These are phyloP conservation scores for Salix koriyanagi DNA, from an alignment of 345 rosid genomes.

Conservation along the genomic window DNA sequence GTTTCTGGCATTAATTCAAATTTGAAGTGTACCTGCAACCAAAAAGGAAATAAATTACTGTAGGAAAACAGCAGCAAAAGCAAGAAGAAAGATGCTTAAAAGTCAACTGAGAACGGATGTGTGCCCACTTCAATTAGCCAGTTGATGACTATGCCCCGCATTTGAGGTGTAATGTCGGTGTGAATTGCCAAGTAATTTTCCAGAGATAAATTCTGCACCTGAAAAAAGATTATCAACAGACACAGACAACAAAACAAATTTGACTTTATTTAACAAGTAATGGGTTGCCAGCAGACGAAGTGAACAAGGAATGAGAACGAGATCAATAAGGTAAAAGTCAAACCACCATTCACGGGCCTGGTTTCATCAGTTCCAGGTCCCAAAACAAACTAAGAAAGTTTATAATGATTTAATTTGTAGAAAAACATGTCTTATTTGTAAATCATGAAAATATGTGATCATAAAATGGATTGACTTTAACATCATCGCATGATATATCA, in stretches of 20 bases:
- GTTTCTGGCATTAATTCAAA: constrained; percentile 90
- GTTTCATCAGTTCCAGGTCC: neutral
- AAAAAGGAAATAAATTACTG: constrained; percentile 6
- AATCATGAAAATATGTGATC: neutral
- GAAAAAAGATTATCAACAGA: constrained; percentile 12
- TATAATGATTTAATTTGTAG: neutral
- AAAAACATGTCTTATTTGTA: neutral
- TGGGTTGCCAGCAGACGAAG: neutral
- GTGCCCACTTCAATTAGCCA: constrained; percentile 87
- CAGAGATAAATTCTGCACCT: constrained; percentile 54
- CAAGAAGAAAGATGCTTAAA: constrained; percentile 9
- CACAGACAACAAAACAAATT: neutral
- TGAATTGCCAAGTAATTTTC: constrained; percentile 61
- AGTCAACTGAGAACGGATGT: constrained; percentile 2
- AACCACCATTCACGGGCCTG: neutral
- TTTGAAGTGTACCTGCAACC: constrained; percentile 73
- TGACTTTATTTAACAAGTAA: no score
- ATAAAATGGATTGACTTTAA: neutral
- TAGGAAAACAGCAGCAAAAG: neutral
- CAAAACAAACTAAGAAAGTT: neutral
- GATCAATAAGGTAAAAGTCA: neutral
- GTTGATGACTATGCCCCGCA: constrained; percentile 86
- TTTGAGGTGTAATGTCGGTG: constrained; percentile 55
- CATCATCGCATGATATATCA: neutral
- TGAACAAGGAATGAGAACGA: neutral